These are phyloP conservation scores for Puccinia horiana DNA, from an alignment of 1,284 basidiomycete genomes.

Conservation along the genomic window DNA sequence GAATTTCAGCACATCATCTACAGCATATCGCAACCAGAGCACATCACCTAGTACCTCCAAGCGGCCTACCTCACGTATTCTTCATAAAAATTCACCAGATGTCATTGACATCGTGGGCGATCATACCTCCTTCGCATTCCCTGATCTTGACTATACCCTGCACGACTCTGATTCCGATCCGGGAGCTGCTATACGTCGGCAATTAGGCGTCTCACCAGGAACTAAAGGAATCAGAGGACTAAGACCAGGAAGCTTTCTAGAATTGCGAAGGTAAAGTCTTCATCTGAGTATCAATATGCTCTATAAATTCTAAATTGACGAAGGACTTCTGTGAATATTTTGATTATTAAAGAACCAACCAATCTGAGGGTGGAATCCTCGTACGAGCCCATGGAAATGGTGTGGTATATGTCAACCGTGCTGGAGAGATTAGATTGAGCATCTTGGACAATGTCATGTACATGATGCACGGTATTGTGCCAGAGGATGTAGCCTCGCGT, in stretches of 20 bases:
- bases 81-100: slow-evolving; percentile 45
- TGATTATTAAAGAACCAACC: slow-evolving; percentile 28
- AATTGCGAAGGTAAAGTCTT: slow-evolving; percentile 41
- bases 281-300: background rate
- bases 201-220: slow-evolving; percentile 31
- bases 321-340: background rate
- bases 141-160: slow-evolving; percentile 40
- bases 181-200: background rate
- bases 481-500: slow-evolving; percentile 22
- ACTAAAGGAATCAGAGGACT: slow-evolving; percentile 46
- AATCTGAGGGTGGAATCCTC: slow-evolving; percentile 46
- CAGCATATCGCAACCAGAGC: background rate
- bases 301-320: background rate
- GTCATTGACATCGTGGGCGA: slow-evolving; percentile 33
- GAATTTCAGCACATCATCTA: slow-evolving; percentile 1
- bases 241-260: slow-evolving; percentile 43
- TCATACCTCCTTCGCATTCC: slow-evolving; percentile 21
- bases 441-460: slow-evolving; percentile 50
- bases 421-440: slow-evolving; percentile 48
- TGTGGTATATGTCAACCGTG: slow-evolving; percentile 43
- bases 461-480: slow-evolving; percentile 42
- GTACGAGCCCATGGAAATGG: slow-evolving; percentile 33
- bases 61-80: slow-evolving; percentile 5
- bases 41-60: background rate
- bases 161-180: slow-evolving; percentile 37